Evolutionary conservation across 106 monocot species (phyloP), one percentile per base, ranked within the genome.

Genomic region (Dioscorea dumetorum): DNA sequence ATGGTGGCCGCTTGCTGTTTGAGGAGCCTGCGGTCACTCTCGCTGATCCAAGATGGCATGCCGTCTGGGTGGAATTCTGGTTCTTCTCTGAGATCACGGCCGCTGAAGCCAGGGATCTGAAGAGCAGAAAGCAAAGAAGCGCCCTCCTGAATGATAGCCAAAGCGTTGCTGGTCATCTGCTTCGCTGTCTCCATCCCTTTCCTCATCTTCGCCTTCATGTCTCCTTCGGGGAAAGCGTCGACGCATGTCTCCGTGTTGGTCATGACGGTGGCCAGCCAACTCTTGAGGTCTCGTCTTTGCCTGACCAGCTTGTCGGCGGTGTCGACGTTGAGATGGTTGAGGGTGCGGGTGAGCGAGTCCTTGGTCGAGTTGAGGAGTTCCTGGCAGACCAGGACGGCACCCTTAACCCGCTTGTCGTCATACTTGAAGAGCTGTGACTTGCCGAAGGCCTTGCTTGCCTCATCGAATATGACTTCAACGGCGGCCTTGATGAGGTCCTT

Each of bases 181-280:
- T 76, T 69, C 48, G 76, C 79, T 14, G 13, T 70, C 24, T 32
- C 24, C 31, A 76, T 34, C 4, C 24, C 17, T 3, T 24, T 10
- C 2, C 31, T 28, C 17, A 79, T 22, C 21, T 1, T 33, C 1
- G 2, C 24, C 33, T 58, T 49, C 10, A 72, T 12, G 50, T 51
- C 23, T 8, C 14, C 11, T 12, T 56, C 3, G 0, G 61, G 22
- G 32, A 85, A 78, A 19, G 64, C 76, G 54, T 71, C 76, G 13
- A 62, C 21, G 80, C 85, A 85, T 7, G 73, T 81, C 3, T 85
- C 60, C 51, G 74, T 60, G 71, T 85, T 57, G 3, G 85, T 80
- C 5, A 85, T 53, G 10, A 72, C 73, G 61, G 76, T 19, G 28
- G 67, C 67, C 17, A 74, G 67, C 74, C 74, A 74, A 6, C 41